Conservation (phyloP, 2,329 filamentous ascomycete species). For the Epichloe festucae region DNA sequence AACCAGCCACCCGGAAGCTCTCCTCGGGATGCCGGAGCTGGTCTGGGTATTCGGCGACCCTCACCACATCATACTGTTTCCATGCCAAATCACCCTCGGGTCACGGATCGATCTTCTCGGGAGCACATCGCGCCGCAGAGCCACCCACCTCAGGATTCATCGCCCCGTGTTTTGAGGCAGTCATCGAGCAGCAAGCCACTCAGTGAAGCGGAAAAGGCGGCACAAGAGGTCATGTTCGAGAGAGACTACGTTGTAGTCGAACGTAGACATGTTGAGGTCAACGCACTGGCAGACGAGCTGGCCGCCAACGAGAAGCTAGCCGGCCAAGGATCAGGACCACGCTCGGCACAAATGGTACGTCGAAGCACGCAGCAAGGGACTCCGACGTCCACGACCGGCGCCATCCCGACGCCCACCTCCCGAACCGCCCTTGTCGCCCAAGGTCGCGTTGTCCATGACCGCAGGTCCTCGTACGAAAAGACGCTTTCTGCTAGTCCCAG, state of each 20-base stretch:
- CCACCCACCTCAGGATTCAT: constrained; percentile 11
- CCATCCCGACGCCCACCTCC: constrained; percentile 52
- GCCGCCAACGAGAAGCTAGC: constrained; percentile 63
- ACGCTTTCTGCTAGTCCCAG: constrained; percentile 52
- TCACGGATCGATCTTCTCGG: constrained; percentile 12
- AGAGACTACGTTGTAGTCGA: constrained; percentile 94
- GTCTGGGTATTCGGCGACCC: constrained; percentile 39
- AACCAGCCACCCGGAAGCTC: constrained; percentile 26
- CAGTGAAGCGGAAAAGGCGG: constrained; percentile 57
- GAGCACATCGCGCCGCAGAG: constrained; percentile 20
- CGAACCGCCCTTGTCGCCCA: constrained; percentile 62
- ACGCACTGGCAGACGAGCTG: constrained; percentile 90
- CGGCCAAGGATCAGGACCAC: constrained; percentile 35
- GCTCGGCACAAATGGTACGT: constrained; percentile 53
- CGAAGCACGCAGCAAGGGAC: constrained; percentile 67
- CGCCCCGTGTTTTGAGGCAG: constrained; percentile 10
- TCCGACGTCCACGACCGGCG: constrained; percentile 55
- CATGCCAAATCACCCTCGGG: constrained; percentile 30
- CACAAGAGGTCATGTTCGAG: constrained; percentile 80
- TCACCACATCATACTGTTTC: constrained; percentile 33
- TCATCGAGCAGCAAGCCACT: constrained; percentile 16
- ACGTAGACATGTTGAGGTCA: constrained; percentile 89
- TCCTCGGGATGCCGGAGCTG: constrained; percentile 33
- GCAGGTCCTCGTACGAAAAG: constrained; percentile 70
- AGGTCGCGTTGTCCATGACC: constrained; percentile 58